Base-by-base conservation (phyloP, 495 filamentous ascomycete species). In the Penicillium turbatum region DNA sequence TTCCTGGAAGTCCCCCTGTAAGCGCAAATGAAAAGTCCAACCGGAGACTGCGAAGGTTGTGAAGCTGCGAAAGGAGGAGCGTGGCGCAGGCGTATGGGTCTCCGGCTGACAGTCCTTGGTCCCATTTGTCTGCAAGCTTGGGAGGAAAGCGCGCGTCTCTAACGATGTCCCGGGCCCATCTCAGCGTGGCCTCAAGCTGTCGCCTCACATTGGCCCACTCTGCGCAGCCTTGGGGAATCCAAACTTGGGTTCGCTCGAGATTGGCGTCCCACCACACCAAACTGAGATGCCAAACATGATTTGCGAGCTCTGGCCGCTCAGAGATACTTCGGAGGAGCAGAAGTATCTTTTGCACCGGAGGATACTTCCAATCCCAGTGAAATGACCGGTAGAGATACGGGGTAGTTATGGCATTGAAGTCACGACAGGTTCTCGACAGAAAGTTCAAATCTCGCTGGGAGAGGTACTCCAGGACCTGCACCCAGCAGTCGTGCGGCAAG, bases 21-120 rank as follows among this genome's bases (percentile, higher is more conserved):
- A 30, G 40, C 6, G 53, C 30, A 29, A 57, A 57, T 3, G 37
- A 27, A 31, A 35, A 53, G 30, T 53, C 49, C 10, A 57, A 27
- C 16, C 43, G 35, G 7, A 57, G 48, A 12, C 42, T 48, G n/a
- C 21, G 55, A n/a, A 57, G 43, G n/a, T 52, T 48, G 19, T 40
- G 26, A 24, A 57, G 34, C 26, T 48, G 48, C 6, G 49, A 53
- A 30, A 57, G 5, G 13, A 53, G 15, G 6, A 57, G 11, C 1
- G 55, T 39, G 11, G 44, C 55, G 27, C 41, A 57, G 1, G 24
- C 49, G 13, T 57, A 31, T 0, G 36, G 13, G n/a, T 53, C 16
- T 24, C 43, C 49, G 37, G n/a, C 17, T 5, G 11, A 11, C 2
- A 57, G 21, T 10, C 30, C 15, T 6, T 11, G 1, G 13, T n/a